Evolutionary conservation across 768 basidiomycete genomes (phyloP), one percentile per base, ranked within the genome.

Genomic region (Lentinula sp.): DNA sequence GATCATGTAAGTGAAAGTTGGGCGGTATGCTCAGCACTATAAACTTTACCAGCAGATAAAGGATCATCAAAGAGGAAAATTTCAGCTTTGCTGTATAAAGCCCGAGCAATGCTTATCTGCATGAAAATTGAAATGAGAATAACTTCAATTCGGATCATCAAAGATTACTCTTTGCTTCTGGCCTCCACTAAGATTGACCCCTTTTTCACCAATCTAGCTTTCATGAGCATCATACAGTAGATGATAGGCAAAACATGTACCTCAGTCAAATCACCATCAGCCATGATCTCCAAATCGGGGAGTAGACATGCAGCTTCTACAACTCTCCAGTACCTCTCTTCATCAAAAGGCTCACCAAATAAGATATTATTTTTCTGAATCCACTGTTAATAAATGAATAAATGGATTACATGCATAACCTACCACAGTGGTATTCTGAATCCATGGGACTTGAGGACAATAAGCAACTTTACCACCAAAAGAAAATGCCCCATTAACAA

Each of bases 381-480:
- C 37, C 34, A 37, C 9, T 32, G 21, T 56, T 9, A 45, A 40
- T 40, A 10, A 31, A 15, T 13, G 3, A 6, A 8, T 28, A 7
- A 16, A 52, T 21, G 13, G 2, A 11, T 32, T 21, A 13, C 0
- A 8, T 10, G 15, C 4, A 5, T 10, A 6, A 64, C 81, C 51
- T 60, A 85, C 85, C 68, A 87, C 65, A 7, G 83, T 78, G 0
- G 83, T 81, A 68, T 89, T 89, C 69, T 88, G 87, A 51, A 91
- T 89, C 88, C 88, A 91, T 0, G 88, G 85, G 0, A 80, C 82
- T 71, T 91, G 89, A 13, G 87, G 79, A 67, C 86, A 88, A 66
- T 89, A 91, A 4, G 82, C 86, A 9, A 89, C 77, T 10, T 74
- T 71, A 0, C 88, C 88, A 7, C 88, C 84, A 64, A 89, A 85